Base-by-base conservation (phyloP, 176 grass and related monocot genomes). In the Poa pratensis region DNA sequence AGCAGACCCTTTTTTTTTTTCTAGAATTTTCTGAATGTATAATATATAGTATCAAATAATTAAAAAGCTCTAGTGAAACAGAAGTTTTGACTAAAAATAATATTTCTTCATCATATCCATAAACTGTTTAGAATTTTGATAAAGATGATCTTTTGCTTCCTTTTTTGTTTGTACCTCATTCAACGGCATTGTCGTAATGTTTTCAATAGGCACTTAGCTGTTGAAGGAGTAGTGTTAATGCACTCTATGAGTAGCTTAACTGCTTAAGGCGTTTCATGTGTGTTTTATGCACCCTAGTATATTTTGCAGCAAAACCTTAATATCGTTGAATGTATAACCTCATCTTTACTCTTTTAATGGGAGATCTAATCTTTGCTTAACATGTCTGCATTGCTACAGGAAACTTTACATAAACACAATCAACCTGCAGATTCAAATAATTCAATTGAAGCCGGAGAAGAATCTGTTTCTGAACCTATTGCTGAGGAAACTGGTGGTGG, bases 341-440 rank as follows among this genome's bases (percentile, higher is more conserved):
- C n/a, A 77, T 74, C 16, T 75, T 27, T 34, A 63, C 37, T 72
- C 70, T 28, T 15, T 18, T 27, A 49, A 43, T 27, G 39, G 40
- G 40, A 73, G 17, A 43, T 45, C 22, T 45, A 12, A 40, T 80
- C n/a, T 54, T 17, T 19, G 34, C 27, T 72, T 45, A 48, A 61
- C 46, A 32, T 82, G 14, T 43, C 5, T 57, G 12, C 17, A 65
- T 57, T 57, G 26, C 26, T 78, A 67, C 67, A 98, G 96, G 93
- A 98, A 89, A 95, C 93, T 80, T 87, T 98, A 78, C 96, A 98
- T 86, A 94, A 85, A 35, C 93, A 98, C 69, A 85, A 70, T 88
- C 43, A 32, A 34, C 54, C 83, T 30, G 65, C 42, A 30, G 76
- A 84, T 75, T 32, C 55, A 57, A 87, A 97, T 52, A 58, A 76